phyloP scores from a whole-genome alignment of 2,329 filamentous ascomycete species.

The Blastomyces silverae region DNA sequence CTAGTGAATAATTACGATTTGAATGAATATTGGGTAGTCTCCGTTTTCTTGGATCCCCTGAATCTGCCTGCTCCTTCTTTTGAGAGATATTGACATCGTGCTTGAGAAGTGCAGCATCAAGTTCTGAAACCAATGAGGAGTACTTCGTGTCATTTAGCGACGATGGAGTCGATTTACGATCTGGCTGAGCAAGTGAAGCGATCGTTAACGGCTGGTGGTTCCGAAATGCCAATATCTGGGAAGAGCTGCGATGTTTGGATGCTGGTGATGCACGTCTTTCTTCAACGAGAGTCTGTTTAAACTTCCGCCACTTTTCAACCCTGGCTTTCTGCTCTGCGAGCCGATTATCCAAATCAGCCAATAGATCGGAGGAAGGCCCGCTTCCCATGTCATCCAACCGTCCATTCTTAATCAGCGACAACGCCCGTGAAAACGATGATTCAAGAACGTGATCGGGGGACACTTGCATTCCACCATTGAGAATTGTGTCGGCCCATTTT shows the following conservation, averaged over 20 bases:
- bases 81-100: slow-evolving; percentile 7
- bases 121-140: slow-evolving; percentile 30
- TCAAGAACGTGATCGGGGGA: slow-evolving; percentile 58
- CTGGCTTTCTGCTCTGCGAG: slow-evolving; percentile 61
- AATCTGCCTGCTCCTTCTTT: slow-evolving; percentile 1
- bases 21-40: background rate
- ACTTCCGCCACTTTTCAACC: slow-evolving; percentile 66
- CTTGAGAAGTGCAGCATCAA: slow-evolving; percentile 24
- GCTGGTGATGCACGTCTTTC: slow-evolving; percentile 21
- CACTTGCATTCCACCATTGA: slow-evolving; percentile 57
- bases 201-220: slow-evolving; percentile 37
- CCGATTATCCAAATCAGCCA: slow-evolving; percentile 65
- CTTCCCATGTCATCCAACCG: slow-evolving; percentile 39
- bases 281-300: slow-evolving; percentile 40
- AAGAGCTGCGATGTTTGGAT: slow-evolving; percentile 17
- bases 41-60: background rate
- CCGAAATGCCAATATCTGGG: slow-evolving; percentile 26
- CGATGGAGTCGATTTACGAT: slow-evolving; percentile 18
- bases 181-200: slow-evolving; percentile 29
- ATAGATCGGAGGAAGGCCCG: slow-evolving; percentile 29
- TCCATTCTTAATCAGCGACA: slow-evolving; percentile 59
- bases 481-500: slow-evolving; percentile 63
- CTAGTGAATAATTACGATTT: slow-evolving; percentile 4
- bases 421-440: slow-evolving; percentile 62
- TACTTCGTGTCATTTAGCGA: slow-evolving; percentile 27